Evolutionary conservation across 805 yeast genomes (phyloP).

Genomic region (Spencermartinsiella europaea): DNA sequence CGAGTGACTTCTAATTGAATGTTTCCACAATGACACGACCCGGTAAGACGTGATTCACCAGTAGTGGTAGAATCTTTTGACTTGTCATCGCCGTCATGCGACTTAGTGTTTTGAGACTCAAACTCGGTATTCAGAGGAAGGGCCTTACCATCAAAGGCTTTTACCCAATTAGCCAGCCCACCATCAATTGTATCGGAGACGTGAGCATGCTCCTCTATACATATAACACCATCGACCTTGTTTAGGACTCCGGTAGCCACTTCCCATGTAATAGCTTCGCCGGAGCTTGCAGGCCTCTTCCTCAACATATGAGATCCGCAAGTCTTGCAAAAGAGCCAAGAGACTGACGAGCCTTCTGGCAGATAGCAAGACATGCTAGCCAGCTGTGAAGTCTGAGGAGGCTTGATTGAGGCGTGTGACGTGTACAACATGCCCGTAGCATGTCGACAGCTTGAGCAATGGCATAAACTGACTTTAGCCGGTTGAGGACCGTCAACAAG

Average conservation of each 20-base stretch:
- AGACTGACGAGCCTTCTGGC: not conserved
- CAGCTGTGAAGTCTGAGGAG: not conserved
- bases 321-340: not conserved
- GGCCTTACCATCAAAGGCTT: not conserved
- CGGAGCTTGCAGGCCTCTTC: not conserved
- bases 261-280: not conserved
- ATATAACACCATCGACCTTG: not conserved
- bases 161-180: not conserved
- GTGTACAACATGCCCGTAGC: not conserved
- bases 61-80: not conserved
- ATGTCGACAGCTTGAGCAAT: conserved; percentile 2
- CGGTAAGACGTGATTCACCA: no score
- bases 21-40: not conserved
- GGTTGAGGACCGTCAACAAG: not conserved
- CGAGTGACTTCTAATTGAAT: not conserved
- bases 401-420: not conserved
- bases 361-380: not conserved
- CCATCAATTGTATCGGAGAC: not conserved
- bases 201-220: not conserved
- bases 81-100: not conserved
- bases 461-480: not conserved
- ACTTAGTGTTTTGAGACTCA: not conserved
- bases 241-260: not conserved
- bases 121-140: not conserved
- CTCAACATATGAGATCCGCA: not conserved